A percentile compares a stretch with the other conserved stretches of the same genome.
These are phyloP conservation scores for Podaxis pistillaris DNA, from an alignment of 768 basidiomycete genomes.

Conservation along the genomic window DNA sequence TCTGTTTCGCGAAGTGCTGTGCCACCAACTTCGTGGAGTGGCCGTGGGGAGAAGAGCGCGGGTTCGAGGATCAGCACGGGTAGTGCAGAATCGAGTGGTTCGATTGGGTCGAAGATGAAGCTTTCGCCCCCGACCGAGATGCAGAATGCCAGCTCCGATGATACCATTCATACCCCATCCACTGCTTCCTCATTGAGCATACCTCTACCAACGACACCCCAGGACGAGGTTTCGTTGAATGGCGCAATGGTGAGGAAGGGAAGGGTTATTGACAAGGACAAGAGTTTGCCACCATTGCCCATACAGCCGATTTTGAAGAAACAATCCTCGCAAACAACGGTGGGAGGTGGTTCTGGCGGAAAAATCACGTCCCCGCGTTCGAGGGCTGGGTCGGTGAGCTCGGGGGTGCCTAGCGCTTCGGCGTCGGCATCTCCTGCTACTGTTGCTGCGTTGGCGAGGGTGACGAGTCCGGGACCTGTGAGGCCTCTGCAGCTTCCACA, in stretches of 20 bases:
- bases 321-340: conserved; percentile 13
- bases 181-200: conserved; percentile 35
- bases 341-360: conserved; percentile 5
- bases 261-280: conserved; percentile 27
- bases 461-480: conserved; percentile 22
- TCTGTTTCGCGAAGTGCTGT: conserved; percentile 13
- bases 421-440: conserved; percentile 17
- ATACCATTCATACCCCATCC: conserved; percentile 28
- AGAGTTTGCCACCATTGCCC: conserved; percentile 36
- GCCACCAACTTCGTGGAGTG: conserved; percentile 27
- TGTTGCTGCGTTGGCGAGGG: conserved; percentile 7
- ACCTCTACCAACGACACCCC: conserved; percentile 33
- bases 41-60: conserved; percentile 14
- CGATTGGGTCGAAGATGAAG: conserved; percentile 4
- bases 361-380: conserved; percentile 23
- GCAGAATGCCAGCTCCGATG: conserved; percentile 16
- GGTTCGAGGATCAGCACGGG: conserved; percentile 28
- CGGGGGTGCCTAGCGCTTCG: conserved; percentile 15
- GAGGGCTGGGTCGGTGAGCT: conserved; percentile 18
- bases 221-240: conserved; percentile 21
- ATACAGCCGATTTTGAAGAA: conserved; percentile 19
- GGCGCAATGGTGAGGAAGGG: conserved; percentile 13
- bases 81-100: conserved; percentile 25
- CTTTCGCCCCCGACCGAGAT: conserved; percentile 2
- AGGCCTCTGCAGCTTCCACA: conserved; percentile 33